Evolutionary conservation across 805 yeast species (phyloP).

Genomic region (Candida montana): DNA sequence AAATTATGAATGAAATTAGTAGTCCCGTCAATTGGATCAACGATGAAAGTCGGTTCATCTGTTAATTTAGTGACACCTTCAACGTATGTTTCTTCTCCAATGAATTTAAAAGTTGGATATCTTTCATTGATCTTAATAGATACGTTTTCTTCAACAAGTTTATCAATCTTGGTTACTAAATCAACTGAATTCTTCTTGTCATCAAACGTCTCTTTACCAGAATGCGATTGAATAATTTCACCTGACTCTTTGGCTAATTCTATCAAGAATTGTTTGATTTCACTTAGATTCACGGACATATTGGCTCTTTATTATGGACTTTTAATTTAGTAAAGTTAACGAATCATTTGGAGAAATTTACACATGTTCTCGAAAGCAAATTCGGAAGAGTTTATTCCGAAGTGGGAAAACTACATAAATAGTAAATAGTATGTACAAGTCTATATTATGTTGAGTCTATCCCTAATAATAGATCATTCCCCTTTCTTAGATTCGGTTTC

Average conservation of each 20-base stretch:
- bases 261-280: conserved; percentile 33
- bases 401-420: too few relatives aligned
- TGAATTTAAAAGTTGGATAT: conserved; percentile 47
- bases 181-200: conserved; percentile 59
- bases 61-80: conserved; percentile 43
- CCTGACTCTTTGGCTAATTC: conserved; percentile 43
- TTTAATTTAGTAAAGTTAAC: too few relatives aligned
- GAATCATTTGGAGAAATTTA: too few relatives aligned
- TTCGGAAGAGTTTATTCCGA: too few relatives aligned
- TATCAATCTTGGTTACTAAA: conserved; percentile 57
- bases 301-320: not conserved
- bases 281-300: conserved; percentile 18
- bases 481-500: too few relatives aligned
- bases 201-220: conserved; percentile 45
- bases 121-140: conserved; percentile 30
- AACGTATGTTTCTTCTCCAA: conserved; percentile 58
- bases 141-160: conserved; percentile 42
- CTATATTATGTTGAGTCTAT: not conserved
- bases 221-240: conserved; percentile 40
- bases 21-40: conserved; percentile 64
- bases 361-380: too few relatives aligned
- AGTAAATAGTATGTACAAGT: conserved; percentile 7
- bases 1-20: conserved; percentile 59
- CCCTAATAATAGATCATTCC: too few relatives aligned
- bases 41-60: conserved; percentile 54